Percentiles rank a stretch among this genome's conserved stretches.
These are phyloP conservation scores for Talaromyces trachyspermus DNA, from an alignment of 495 filamentous ascomycete species.

Conservation along the genomic window DNA sequence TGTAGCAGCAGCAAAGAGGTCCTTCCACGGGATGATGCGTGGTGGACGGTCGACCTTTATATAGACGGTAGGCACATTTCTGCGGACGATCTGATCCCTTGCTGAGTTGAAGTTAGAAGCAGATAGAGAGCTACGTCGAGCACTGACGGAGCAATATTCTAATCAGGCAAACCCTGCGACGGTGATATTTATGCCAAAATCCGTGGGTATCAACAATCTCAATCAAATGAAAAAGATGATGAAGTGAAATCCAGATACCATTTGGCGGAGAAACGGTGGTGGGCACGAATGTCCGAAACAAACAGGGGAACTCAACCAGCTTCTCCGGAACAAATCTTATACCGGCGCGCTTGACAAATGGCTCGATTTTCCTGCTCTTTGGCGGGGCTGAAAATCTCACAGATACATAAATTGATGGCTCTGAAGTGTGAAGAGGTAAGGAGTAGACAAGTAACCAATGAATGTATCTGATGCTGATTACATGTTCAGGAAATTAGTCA, in stretches of 20 bases:
- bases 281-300: neutral
- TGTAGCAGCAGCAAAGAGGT: neutral
- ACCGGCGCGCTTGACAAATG: neutral
- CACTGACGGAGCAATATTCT: neutral
- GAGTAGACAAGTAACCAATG: neutral
- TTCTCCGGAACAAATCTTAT: neutral
- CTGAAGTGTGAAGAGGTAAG: neutral
- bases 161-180: neutral
- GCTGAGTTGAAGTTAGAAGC: neutral
- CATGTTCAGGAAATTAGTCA: neutral
- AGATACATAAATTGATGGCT: neutral
- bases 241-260: no score
- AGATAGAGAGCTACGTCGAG: neutral
- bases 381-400: neutral
- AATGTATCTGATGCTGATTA: no score
- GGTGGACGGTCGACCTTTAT: neutral
- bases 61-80: neutral
- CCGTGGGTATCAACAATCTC: neutral
- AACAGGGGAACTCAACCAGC: neutral
- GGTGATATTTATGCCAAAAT: neutral
- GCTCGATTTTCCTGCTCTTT: neutral
- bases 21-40: neutral
- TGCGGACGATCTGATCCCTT: neutral
- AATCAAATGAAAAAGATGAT: no score
- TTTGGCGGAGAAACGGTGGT: neutral